A percentile compares a stretch with the other conserved stretches of the same genome.
These are phyloP conservation scores for Globisporangium ultimum DNA, from an alignment of 352 stramenopile species.

Conservation along the genomic window DNA sequence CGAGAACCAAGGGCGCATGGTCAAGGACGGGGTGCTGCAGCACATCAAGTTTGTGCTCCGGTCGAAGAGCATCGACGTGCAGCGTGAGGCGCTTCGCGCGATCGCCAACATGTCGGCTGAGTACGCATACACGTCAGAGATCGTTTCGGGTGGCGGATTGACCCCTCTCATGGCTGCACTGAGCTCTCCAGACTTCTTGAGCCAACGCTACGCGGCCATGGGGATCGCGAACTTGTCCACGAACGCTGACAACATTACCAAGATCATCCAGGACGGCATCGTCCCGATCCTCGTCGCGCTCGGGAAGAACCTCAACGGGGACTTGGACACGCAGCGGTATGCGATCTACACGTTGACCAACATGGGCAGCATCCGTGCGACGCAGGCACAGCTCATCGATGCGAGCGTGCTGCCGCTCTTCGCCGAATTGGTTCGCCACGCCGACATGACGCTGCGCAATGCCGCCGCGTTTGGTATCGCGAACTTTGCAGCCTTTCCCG, in stretches of 20 bases:
- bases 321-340: constrained; percentile 92
- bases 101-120: constrained; percentile 96
- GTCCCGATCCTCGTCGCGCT: constrained; percentile 88
- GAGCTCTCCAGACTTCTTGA: constrained; percentile 89
- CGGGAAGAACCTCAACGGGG: constrained; percentile 75
- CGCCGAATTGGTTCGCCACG: constrained; percentile 60
- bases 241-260: constrained; percentile 87
- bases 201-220: constrained; percentile 94
- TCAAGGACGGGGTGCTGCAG: constrained; percentile 93
- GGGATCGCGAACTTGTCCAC: constrained; percentile 94
- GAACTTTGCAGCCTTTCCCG: constrained; percentile 92
- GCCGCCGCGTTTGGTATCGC: constrained; percentile 89
- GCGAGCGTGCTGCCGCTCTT: constrained; percentile 73
- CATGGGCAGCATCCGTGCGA: constrained; percentile 81
- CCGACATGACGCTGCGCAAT: constrained; percentile 86
- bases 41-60: constrained; percentile 95
- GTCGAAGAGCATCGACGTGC: constrained; percentile 89
- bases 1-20: constrained; percentile 95
- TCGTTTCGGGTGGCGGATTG: constrained; percentile 90
- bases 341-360: constrained; percentile 93
- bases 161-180: constrained; percentile 88
- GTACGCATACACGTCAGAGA: constrained; percentile 91
- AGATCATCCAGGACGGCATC: constrained; percentile 89
- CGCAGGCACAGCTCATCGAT: constrained; percentile 83
- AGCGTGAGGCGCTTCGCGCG: constrained; percentile 91